Evolutionary conservation across 2,329 filamentous ascomycete species (phyloP).

Genomic region (Scolecobasidium constrictum): DNA sequence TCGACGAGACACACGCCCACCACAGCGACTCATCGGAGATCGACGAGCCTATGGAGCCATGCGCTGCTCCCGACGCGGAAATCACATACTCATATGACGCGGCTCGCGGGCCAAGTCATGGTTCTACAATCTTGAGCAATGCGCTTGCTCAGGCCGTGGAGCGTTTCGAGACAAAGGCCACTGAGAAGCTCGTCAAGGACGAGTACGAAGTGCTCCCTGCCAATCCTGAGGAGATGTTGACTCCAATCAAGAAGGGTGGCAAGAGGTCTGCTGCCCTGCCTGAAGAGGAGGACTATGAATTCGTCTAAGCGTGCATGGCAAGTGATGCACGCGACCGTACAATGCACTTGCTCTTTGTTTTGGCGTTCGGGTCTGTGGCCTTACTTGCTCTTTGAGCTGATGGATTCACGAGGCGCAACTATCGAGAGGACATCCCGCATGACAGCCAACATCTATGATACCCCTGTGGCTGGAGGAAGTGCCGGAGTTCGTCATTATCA

Average conservation of each 20-base stretch:
- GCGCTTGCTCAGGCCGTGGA: conserved; percentile 48
- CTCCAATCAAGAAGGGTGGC: conserved; percentile 18
- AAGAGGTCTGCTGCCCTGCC: conserved; percentile 18
- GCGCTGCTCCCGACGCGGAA: conserved; percentile 34
- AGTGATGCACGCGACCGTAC: too few species aligned
- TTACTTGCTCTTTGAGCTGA: neutral
- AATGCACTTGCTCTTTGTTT: neutral
- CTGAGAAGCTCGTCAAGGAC: conserved; percentile 47
- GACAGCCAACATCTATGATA: neutral
- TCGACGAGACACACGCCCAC: conserved; percentile 17
- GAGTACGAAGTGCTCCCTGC: conserved; percentile 46
- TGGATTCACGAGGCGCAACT: neutral
- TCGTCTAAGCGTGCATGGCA: conserved; percentile 25
- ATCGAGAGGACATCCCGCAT: neutral
- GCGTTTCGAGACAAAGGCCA: conserved; percentile 49
- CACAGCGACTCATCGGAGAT: conserved; percentile 29
- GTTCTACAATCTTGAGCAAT: conserved; percentile 45
- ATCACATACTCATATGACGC: conserved; percentile 46
- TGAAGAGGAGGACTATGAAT: conserved; percentile 31
- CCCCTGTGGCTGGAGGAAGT: neutral
- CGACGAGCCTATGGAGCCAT: conserved; percentile 32
- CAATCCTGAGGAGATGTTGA: conserved; percentile 26
- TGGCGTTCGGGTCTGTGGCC: neutral
- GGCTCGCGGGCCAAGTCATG: conserved; percentile 36
- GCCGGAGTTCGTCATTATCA: too few species aligned